Evolutionary conservation across 2,329 filamentous ascomycete species (phyloP), one percentile per base, ranked within the genome.

Genomic region (Claviceps arundinis): DNA sequence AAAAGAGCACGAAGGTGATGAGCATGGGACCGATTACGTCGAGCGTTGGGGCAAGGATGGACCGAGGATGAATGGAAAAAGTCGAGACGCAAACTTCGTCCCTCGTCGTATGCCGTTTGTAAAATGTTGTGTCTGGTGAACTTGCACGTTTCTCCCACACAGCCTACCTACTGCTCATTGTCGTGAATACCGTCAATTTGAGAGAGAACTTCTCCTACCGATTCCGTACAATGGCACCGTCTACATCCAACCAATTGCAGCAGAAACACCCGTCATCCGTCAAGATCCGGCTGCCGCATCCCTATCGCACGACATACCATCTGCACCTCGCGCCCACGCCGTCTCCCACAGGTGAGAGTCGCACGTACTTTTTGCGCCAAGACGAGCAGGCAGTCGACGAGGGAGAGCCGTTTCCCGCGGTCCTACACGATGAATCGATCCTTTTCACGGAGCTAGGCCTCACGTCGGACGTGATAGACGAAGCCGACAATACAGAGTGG

Each of bases 271-370:
- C n/a, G 43, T 30, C 48, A 19, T 30, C 42, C 14, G 22, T 45
- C 49, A 50, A 50, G 17, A 50, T 50, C n/a, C 49, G 49, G 34
- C 54, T 55, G 13, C 55, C 56, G 17, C 54, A 54, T 49, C 56
- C 56, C 47, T 60, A 56, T 52, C 57, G 59, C 19, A 60, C 57
- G 1, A 61, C 61, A 2, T 63, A 62, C 50, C 56, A 55, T 50
- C 58, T 63, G 16, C 55, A 57, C 52, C 51, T 19, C 4, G 51
- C 56, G 0, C 38, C 59, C 37, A 51, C 53, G 47, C 47, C 56
- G 45, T 16, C 30, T 13, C n/a, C n/a, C 53, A 37, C 48, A 26
- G 34, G 37, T 16, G 48, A 13, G 7, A 38, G 17, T 5, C 41
- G 41, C 26, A 53, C 60, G 30, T 62, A 56, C 48, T 50, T 53